Evolutionary conservation across 1,284 basidiomycete species (phyloP).

Genomic region (Fistulinella cinereoalba): DNA sequence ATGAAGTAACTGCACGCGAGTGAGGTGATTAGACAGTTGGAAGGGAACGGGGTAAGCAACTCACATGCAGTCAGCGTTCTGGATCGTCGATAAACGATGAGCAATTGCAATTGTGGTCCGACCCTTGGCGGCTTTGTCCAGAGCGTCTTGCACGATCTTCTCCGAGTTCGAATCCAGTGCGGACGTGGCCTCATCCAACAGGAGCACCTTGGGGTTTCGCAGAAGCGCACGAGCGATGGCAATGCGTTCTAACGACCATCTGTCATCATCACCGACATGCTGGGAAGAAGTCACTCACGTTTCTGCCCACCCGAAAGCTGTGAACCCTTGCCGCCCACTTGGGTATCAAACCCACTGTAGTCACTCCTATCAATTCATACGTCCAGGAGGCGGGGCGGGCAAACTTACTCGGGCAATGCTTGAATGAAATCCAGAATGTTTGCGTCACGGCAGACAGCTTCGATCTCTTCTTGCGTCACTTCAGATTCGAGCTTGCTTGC

Average conservation of each 20-base stretch:
- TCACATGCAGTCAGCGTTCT: conserved; percentile 90
- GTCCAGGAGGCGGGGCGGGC: background rate
- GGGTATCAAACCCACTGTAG: conserved; percentile 67
- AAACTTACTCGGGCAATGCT: conserved; percentile 74
- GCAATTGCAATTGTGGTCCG: conserved; percentile 93
- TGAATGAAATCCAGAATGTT: conserved; percentile 93
- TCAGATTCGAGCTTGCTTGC: conserved; percentile 78
- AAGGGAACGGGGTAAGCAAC: conserved; percentile 28
- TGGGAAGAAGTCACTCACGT: conserved; percentile 47
- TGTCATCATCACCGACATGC: background rate
- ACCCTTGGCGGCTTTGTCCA: conserved; percentile 88
- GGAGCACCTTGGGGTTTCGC: conserved; percentile 88
- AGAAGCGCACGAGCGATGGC: conserved; percentile 96
- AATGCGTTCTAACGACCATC: conserved; percentile 69
- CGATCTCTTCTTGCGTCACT: conserved; percentile 87
- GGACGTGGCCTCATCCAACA: conserved; percentile 93
- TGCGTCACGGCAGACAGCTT: conserved; percentile 79
- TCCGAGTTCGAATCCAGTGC: conserved; percentile 94
- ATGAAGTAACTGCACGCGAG: conserved; percentile 80
- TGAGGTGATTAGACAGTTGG: conserved; percentile 14
- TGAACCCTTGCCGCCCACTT: conserved; percentile 90
- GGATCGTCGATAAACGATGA: conserved; percentile 90
- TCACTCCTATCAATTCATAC: conserved; percentile 8
- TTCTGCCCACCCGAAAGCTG: conserved; percentile 95
- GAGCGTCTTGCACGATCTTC: conserved; percentile 90